A percentile compares a stretch with the other conserved stretches of the same genome.
Evolutionary conservation across 2,329 filamentous ascomycete genomes (phyloP).

Genomic region (Colletotrichum orchidophilum): DNA sequence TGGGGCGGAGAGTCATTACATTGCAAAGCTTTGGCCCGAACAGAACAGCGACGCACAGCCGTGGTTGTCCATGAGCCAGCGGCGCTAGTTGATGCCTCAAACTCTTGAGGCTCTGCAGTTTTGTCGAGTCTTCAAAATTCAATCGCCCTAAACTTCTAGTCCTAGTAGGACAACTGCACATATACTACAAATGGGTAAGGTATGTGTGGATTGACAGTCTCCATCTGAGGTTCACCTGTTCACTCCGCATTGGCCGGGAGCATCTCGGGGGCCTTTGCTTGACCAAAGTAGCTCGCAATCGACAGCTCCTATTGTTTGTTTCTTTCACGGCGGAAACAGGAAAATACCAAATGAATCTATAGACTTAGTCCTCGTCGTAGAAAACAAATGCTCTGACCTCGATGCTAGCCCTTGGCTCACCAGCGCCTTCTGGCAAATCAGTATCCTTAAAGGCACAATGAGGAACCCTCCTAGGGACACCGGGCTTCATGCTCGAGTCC

Average conservation of each 20-base stretch:
- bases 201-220: neutral
- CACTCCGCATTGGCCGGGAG: neutral
- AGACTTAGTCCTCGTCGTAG: conserved; percentile 40
- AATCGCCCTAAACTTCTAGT: no score
- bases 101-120: no score
- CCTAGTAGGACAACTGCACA: conserved; percentile 4
- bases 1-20: no score
- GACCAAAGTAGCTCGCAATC: neutral
- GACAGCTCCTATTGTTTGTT: no score
- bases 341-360: neutral
- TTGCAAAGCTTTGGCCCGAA: no score
- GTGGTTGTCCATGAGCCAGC: no score
- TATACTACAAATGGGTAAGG: neutral
- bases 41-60: no score
- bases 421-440: conserved; percentile 57
- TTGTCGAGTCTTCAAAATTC: no score
- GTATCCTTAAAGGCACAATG: conserved; percentile 61
- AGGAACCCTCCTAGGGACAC: conserved; percentile 58
- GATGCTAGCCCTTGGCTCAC: conserved; percentile 72
- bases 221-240: neutral
- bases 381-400: conserved; percentile 76
- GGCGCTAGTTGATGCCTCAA: no score
- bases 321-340: no score
- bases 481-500: conserved; percentile 63
- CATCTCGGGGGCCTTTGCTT: neutral